These are phyloP conservation scores for Myrmaecium sp. DNA, from an alignment of 2,329 filamentous ascomycete genomes.

Conservation along the genomic window DNA sequence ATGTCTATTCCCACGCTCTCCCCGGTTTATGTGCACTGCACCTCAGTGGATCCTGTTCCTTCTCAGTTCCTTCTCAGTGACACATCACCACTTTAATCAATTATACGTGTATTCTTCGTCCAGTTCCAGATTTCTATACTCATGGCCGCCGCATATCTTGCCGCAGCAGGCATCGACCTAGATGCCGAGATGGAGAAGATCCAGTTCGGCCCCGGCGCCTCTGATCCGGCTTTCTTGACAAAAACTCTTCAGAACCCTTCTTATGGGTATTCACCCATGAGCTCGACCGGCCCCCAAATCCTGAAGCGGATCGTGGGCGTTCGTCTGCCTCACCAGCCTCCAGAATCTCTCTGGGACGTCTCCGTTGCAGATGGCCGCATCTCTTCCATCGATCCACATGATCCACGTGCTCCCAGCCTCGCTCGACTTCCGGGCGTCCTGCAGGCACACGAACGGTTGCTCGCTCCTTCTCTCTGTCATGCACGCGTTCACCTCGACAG, in stretches of 20 bases:
- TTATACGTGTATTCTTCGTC: conserved; percentile 7
- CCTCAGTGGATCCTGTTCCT: no score
- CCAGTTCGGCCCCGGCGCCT: conserved; percentile 8
- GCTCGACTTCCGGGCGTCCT: conserved; percentile 17
- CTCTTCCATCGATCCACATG: conserved; percentile 16
- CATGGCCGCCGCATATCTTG: conserved; percentile 5
- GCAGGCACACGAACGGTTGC: conserved; percentile 23
- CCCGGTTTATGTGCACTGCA: no score
- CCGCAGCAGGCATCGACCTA: conserved; percentile 13
- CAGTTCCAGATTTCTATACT: not conserved
- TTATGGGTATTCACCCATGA: no score
- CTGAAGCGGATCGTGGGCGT: conserved; percentile 17
- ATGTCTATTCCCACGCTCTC: no score
- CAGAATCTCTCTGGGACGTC: conserved; percentile 20
- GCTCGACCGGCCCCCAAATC: conserved; percentile 1
- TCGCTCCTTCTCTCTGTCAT: conserved; percentile 46
- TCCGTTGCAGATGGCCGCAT: conserved; percentile 17
- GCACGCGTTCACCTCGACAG: conserved; percentile 61
- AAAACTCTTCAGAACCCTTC: conserved; percentile 1
- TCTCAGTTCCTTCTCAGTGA: no score
- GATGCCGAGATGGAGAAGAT: conserved; percentile 15
- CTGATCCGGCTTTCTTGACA: not conserved
- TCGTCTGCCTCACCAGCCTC: conserved; percentile 15
- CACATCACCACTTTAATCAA: conserved; percentile 3
- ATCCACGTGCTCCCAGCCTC: conserved; percentile 2